Evolutionary conservation across 192 early-diverging fungal species (phyloP).

Genomic region (Backusella tuberculispora): DNA sequence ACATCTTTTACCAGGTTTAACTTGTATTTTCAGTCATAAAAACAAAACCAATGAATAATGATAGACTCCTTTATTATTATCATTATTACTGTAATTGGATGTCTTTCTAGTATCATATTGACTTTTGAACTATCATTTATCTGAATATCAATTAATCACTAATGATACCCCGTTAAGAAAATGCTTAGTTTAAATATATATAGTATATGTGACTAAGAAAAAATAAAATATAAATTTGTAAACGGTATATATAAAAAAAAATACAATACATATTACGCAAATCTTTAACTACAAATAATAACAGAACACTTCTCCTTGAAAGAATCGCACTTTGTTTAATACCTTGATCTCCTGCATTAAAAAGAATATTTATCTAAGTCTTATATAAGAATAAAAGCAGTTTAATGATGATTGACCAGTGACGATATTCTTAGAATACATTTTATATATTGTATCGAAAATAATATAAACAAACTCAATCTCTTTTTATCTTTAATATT

Average conservation of each 20-base stretch:
- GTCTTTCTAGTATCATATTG: neutral
- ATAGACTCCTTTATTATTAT: neutral
- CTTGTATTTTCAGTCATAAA: neutral
- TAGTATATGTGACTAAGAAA: neutral
- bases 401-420: neutral
- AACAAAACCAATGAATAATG: neutral
- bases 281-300: neutral
- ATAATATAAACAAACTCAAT: neutral
- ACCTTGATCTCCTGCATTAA: neutral
- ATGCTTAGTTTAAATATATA: no score
- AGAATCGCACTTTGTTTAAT: neutral
- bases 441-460: no score
- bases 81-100: neutral
- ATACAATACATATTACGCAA: neutral
- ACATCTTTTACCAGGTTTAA: neutral
- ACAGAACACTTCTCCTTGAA: neutral
- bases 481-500: neutral
- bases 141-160: neutral
- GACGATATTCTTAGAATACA: neutral
- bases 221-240: neutral
- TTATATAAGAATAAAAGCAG: neutral
- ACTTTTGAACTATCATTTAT: neutral
- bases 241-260: neutral
- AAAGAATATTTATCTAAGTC: constrained; percentile 1
- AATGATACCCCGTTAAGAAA: neutral